Evolutionary conservation across 768 basidiomycete species (phyloP), one percentile per base, ranked within the genome.

Genomic region (Boletellus sp.): DNA sequence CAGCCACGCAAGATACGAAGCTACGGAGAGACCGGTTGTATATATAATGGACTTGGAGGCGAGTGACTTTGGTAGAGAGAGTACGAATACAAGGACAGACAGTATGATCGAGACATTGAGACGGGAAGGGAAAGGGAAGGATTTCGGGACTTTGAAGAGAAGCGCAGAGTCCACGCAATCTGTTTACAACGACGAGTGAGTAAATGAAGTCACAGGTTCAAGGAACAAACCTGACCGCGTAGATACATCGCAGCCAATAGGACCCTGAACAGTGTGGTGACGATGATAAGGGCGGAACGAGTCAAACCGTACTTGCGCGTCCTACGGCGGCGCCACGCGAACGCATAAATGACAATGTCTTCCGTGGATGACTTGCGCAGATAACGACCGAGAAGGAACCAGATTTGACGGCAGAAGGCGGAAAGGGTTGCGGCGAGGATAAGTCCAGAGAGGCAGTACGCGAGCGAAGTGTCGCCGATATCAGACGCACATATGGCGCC

Each of bases 321-420:
- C 60, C 75, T 78, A n/a, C 76, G 77, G 57, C 71, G 70, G 39
- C 70, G 77, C 47, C 76, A 74, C 16, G 82, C 79, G 61, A 87
- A 79, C 1, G 79, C 72, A 54, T 85, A 78, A 16, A 83, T 58
- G 44, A 88, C 61, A 36, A 89, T 72, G 52, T 87, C 86, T 63
- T 87, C 82, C 33, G 83, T 63, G 52, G 85, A 80, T 28, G 76
- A 73, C 63, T 79, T 78, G 57, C 80, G 78, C 39, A 86, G 72
- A 64, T 90, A 87, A 28, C 83, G 76, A 39, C 83, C 80, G n/a
- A 90, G 77, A 74, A 88, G 78, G 68, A 86, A 88, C 82, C 84
- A 86, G 42, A 90, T 69, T 56, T 87, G 85, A 44, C 84, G 72
- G 34, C 81, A 74, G 53, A 85, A 79, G 28, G 76, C 76, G 7